Percentiles rank a stretch among this genome's conserved stretches.
Conservation (phyloP, 1,284 basidiomycete genomes). For the Pseudozyma thailandica region DNA sequence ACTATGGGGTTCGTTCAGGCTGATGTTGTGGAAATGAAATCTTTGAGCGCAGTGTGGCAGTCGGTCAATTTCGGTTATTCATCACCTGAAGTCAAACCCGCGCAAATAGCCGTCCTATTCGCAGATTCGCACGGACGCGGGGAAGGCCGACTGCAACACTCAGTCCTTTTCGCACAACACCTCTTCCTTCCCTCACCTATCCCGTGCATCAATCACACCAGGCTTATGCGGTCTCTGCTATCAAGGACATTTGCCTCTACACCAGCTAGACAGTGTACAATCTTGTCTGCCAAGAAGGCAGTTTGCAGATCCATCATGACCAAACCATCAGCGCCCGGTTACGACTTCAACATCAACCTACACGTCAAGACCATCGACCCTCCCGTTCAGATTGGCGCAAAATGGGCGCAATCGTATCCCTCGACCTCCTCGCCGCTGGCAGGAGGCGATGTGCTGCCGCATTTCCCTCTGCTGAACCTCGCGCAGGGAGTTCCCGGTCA, state of each 20-base stretch:
- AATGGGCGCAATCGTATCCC: conserved; percentile 46
- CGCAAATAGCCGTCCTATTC: conserved; percentile 12
- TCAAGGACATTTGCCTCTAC: conserved; percentile 2
- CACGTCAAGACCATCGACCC: conserved; percentile 39
- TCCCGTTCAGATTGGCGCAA: conserved; percentile 47
- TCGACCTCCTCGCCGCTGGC: conserved; percentile 27
- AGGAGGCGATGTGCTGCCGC: conserved; percentile 16
- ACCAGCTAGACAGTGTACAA: conserved; percentile 9
- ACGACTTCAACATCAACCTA: conserved; percentile 42
- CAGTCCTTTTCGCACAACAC: neutral
- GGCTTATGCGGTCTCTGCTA: conserved; percentile 2
- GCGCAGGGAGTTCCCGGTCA: conserved; percentile 61
- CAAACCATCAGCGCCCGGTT: conserved; percentile 15
- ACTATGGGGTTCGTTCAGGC: too few relatives aligned
- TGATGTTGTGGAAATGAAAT: neutral
- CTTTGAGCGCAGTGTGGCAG: conserved; percentile 2
- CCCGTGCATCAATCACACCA: too few relatives aligned
- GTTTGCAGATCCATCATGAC: conserved; percentile 14
- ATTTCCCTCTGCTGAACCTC: conserved; percentile 52
- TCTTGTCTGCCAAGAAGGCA: neutral
- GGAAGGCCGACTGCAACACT: neutral
- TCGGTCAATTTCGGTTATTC: conserved; percentile 8
- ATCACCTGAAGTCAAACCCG: conserved; percentile 1
- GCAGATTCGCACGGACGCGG: conserved; percentile 8
- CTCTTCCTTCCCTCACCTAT: too few relatives aligned